Evolutionary conservation across 495 filamentous ascomycete species (phyloP), one percentile per base, ranked within the genome.

Genomic region (Aspergillus haitiensis): DNA sequence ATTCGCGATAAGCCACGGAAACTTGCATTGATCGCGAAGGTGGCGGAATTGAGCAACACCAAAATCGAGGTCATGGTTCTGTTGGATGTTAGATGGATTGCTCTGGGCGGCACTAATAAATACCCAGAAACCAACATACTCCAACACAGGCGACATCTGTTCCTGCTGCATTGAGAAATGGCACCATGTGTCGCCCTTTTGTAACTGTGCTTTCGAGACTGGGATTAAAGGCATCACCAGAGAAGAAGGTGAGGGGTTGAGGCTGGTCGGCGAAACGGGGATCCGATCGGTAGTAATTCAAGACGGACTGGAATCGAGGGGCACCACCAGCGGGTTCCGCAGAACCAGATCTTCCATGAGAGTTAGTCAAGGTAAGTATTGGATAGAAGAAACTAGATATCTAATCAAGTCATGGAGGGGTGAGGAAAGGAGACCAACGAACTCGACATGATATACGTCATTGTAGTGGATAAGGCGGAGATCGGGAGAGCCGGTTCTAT

Each of bases 21-120:
- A 97, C 16, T 78, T 78, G 76, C 91, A 94, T 66, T 90, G 85
- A 6, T 78, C 77, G 7, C 85, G 81, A 16, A 97, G 74, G 68
- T 93, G 79, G 18, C 80, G 82, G 68, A 90, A 89, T 67, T 95
- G 91, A 9, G 77, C 71, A 16, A 93, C 88, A n/a, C 92, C 92
- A 66, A 97, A 97, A 71, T 97, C 92, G 39, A 97, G 84, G 68
- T 97, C 92, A 71, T 97, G 92, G 68, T 97, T 97, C 82, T 86
- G 59, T 52, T 33, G 11, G 60, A 37, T 67, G 62, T 59, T 44
- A 40, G 39, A 31, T n/a, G 18, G 35, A 21, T 46, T 46, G 51
- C 37, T 21, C 9, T 27, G 21, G 21, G 21, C 21, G 21, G 45
- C 50, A n/a, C 15, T 32, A 53, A 7, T 10, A 35, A 9, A 47